phyloP scores from a whole-genome alignment of 164 flowering plant species.

The Platanus orientalis region DNA sequence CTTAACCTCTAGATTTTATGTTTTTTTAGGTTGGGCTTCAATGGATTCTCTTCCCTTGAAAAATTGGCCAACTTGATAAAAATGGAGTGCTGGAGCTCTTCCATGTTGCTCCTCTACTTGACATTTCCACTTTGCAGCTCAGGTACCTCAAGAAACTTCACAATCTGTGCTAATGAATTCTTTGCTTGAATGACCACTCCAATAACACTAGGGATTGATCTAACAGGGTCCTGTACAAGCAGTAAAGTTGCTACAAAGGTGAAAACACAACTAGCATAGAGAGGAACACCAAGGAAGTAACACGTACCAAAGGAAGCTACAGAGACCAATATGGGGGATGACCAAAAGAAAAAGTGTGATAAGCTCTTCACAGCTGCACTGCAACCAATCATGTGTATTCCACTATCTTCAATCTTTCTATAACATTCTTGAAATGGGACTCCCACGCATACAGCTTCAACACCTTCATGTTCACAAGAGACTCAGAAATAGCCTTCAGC shows the following conservation, averaged over 20 bases:
- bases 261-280: conserved; percentile 62
- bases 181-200: conserved; percentile 53
- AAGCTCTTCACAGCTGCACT: conserved; percentile 41
- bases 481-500: conserved; percentile 50
- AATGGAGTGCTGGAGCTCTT: conserved; percentile 22
- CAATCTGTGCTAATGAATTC: conserved; percentile 47
- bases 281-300: conserved; percentile 47
- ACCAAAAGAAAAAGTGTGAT: conserved; percentile 52
- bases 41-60: conserved; percentile 44
- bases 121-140: conserved; percentile 36
- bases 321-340: conserved; percentile 60
- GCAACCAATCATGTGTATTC: conserved; percentile 55
- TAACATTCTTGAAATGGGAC: conserved; percentile 46
- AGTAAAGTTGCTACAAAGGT: conserved; percentile 72
- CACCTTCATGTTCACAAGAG: conserved; percentile 59
- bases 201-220: conserved; percentile 49
- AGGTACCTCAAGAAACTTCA: conserved; percentile 54
- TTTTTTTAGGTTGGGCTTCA: conserved; percentile 36
- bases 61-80: conserved; percentile 26
- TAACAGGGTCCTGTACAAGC: conserved; percentile 64
- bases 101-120: conserved; percentile 6
- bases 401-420: conserved; percentile 36
- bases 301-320: conserved; percentile 62
- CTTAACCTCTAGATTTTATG: conserved; percentile 37
- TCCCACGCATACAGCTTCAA: conserved; percentile 80